Base-by-base conservation (phyloP, 2,329 filamentous ascomycete genomes). In the Sclerotinia glacialis region DNA sequence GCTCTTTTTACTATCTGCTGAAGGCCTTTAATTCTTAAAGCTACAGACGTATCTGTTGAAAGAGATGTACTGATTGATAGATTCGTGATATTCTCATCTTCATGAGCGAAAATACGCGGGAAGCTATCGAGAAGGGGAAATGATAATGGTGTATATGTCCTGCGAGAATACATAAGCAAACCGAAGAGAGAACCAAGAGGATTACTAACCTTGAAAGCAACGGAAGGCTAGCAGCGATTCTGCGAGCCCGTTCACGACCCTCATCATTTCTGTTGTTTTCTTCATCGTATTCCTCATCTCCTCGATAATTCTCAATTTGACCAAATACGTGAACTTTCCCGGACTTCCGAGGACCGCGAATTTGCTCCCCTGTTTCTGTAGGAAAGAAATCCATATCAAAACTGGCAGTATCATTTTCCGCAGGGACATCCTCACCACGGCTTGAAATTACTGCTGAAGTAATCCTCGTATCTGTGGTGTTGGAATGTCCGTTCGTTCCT, bases 111-210 rank as follows among this genome's bases (percentile, higher is more conserved):
- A 64, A 97, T 89, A 40, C 81, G 80, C 0, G 95, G 95, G 75
- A 91, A 97, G 76, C 92, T 96, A 75, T 95, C 88, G 44, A 96
- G 83, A 37, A 93, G 75, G 1, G 94, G 93, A 74, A 93, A 95
- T 1, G 84, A 80, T 9, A 94, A 81, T 2, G 78, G 69, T 52
- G 78, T 78, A 52, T 66, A 68, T 55, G 11, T 82, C 79, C 66
- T 82, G 78, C 72, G 65, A 28, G 34, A 26, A 67, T 47, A 28
- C 0, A 47, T 49, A 58, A 64, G 60, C 42, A 55, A 49, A 46
- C 9, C 14, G 28, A 37, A 69, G 54, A 47, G 44, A 58, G 66
- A 61, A 37, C n/a, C 12, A 47, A 56, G 44, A 52, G 31, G 58
- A 64, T 4, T 49, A 73, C 75, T 73, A 26, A 77, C 76, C 70